Percentiles rank a stretch among this genome's conserved stretches.
phyloP scores from a whole-genome alignment of 2,329 filamentous ascomycete genomes.

The Cladobotryum mycophilum region DNA sequence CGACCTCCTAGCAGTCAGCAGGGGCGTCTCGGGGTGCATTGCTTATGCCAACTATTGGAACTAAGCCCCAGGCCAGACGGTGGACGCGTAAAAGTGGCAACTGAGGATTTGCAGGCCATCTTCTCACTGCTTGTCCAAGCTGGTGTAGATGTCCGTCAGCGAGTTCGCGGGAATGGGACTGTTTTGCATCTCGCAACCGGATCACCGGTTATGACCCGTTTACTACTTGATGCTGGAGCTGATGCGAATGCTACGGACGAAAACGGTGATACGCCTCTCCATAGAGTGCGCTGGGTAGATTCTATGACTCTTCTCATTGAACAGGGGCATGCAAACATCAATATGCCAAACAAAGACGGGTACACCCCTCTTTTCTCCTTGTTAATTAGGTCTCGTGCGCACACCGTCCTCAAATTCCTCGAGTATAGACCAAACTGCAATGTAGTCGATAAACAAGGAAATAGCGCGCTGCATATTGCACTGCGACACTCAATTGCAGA shows the following conservation, averaged over 20 bases:
- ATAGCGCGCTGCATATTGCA: constrained; percentile 16
- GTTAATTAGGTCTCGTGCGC: neutral
- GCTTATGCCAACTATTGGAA: constrained; percentile 10
- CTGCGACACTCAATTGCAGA: neutral
- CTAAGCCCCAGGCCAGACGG: no score
- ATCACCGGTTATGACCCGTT: constrained; percentile 6
- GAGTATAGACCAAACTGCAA: constrained; percentile 17
- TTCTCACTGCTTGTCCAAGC: constrained; percentile 18
- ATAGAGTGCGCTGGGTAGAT: constrained; percentile 2
- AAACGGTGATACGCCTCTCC: constrained; percentile 15
- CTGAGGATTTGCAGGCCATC: constrained; percentile 1
- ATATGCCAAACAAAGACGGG: constrained; percentile 15
- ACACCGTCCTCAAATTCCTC: constrained; percentile 4
- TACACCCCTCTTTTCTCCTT: constrained; percentile 18
- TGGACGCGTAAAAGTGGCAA: no score
- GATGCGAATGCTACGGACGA: constrained; percentile 16
- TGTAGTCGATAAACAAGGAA: constrained; percentile 15
- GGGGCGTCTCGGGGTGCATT: neutral
- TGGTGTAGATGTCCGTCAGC: constrained; percentile 18
- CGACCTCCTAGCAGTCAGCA: no score
- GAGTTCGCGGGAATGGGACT: constrained; percentile 11
- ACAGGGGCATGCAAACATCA: constrained; percentile 18
- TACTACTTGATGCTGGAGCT: constrained; percentile 19
- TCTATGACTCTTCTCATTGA: constrained; percentile 19
- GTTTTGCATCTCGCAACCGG: constrained; percentile 14